Base-by-base conservation (phyloP, 345 rosid genomes). In the Camelina hispida region DNA sequence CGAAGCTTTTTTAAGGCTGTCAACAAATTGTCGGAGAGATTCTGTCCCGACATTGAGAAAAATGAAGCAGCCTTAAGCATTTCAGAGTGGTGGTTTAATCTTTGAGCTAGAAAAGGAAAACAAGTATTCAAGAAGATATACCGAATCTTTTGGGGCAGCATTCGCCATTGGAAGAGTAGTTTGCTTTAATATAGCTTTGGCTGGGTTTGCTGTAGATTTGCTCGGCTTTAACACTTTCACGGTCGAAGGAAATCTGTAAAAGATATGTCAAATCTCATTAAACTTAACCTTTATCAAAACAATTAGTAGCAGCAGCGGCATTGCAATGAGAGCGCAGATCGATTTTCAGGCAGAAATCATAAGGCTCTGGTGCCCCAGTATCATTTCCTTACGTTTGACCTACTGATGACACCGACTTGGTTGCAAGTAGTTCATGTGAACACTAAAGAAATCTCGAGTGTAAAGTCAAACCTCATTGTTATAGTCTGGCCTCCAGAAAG, bases 1-100 rank as follows among this genome's bases (percentile, higher is more conserved):
- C 96, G 91, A 56, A 93, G 96, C 80, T 78, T 62, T 61, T 86
- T 81, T 80, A 93, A 64, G 76, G 93, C 87, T 71, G 80, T 72
- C 68, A 71, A 81, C 62, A 91, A 53, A 72, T 81, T 82, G 38
- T 85, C 88, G 0, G 93, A 82, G 51, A 93, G 87, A 71, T 78
- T 73, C 96, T 93, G 84, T 42, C 5, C 42, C 55, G 6, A 61
- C 40, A 70, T 10, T 16, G 55, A 73, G n/a, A 51, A 25, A 8
- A 68, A 42, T 14, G 38, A 64, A 55, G 9, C n/a, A 42, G 62
- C 9, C 11, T 11, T 35, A 7, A 57, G 74, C n/a, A 20, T 46
- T 46, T 34, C 50, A 61, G 48, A 38, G 23, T 50, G 22, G 22
- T 28, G 13, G 12, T 34, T 48, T 9, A 59, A 35, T 47, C 9